Evolutionary conservation across 768 basidiomycete species (phyloP).

Genomic region (Fistulinella prunicolor): DNA sequence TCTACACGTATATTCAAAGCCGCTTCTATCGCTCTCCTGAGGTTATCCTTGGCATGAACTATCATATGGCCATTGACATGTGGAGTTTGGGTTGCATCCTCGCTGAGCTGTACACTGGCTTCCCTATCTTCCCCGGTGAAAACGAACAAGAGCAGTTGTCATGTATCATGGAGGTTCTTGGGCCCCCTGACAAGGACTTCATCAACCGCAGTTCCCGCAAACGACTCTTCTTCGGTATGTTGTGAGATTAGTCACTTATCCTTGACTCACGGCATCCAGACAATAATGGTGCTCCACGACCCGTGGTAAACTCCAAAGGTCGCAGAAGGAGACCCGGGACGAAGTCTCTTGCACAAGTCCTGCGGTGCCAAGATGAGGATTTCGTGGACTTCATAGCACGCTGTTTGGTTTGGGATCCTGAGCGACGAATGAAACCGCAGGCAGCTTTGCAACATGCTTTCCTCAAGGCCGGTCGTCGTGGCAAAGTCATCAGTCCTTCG

Average conservation of each 20-base stretch:
- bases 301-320: conserved; percentile 95
- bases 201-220: conserved; percentile 91
- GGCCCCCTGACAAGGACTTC: conserved; percentile 92
- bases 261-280: conserved; percentile 47
- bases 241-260: background rate
- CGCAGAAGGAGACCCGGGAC: conserved; percentile 87
- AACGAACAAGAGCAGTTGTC: conserved; percentile 98
- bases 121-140: conserved; percentile 98
- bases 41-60: conserved; percentile 98
- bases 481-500: conserved; percentile 44
- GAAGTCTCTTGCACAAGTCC: conserved; percentile 84
- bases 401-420: conserved; percentile 98
- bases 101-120: conserved; percentile 95
- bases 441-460: conserved; percentile 91
- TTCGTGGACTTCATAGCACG: conserved; percentile 97
- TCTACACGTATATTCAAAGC: conserved; percentile 99
- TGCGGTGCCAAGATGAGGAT: conserved; percentile 90
- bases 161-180: conserved; percentile 99
- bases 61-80: conserved; percentile 99
- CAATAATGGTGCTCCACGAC: conserved; percentile 86
- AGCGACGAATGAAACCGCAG: conserved; percentile 91
- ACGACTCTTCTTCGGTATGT: conserved; percentile 92
- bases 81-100: conserved; percentile 99
- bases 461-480: conserved; percentile 62
- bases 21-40: conserved; percentile 99